A percentile compares a stretch with the other conserved stretches of the same genome.
These are phyloP conservation scores for Coemansia sp. DNA, from an alignment of 192 early-diverging fungal species.

Conservation along the genomic window DNA sequence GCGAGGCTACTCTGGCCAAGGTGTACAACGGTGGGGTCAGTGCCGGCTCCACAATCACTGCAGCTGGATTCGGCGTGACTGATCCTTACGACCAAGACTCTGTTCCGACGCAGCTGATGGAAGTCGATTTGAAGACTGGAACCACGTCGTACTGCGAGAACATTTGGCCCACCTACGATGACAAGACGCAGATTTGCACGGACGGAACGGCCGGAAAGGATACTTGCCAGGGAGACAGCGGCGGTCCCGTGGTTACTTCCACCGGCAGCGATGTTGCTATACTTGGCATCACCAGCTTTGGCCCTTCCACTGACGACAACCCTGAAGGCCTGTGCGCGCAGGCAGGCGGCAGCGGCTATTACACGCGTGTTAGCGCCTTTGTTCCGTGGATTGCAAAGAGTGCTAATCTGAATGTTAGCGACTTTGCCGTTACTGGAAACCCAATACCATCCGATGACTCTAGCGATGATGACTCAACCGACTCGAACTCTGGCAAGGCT, in stretches of 20 bases:
- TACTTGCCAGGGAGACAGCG: conserved; percentile 52
- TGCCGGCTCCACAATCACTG: conserved; percentile 7
- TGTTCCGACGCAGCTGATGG: conserved; percentile 23
- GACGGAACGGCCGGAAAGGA: conserved; percentile 37
- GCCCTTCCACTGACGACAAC: conserved; percentile 20
- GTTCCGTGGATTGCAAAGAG: conserved; percentile 31
- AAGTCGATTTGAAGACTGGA: conserved; percentile 22
- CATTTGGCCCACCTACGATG: conserved; percentile 12
- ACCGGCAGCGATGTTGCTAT: conserved; percentile 8
- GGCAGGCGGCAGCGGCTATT: conserved; percentile 26
- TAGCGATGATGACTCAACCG: neutral
- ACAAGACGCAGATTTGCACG: conserved; percentile 32
- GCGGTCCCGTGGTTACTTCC: conserved; percentile 35
- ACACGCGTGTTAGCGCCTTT: conserved; percentile 30
- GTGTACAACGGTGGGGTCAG: conserved; percentile 10
- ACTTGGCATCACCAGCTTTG: conserved; percentile 36
- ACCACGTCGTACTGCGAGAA: conserved; percentile 16
- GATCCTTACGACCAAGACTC: conserved; percentile 2
- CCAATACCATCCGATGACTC: neutral
- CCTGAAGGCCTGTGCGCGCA: conserved; percentile 39
- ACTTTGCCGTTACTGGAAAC: conserved; percentile 9
- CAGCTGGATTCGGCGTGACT: conserved; percentile 40
- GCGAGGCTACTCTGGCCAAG: conserved; percentile 17
- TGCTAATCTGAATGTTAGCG: conserved; percentile 6
- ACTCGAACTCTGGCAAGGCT: neutral